Percentiles rank a stretch among this genome's conserved stretches.
Conservation (phyloP, 495 filamentous ascomycete genomes). For the Mycothermus thermophilus region DNA sequence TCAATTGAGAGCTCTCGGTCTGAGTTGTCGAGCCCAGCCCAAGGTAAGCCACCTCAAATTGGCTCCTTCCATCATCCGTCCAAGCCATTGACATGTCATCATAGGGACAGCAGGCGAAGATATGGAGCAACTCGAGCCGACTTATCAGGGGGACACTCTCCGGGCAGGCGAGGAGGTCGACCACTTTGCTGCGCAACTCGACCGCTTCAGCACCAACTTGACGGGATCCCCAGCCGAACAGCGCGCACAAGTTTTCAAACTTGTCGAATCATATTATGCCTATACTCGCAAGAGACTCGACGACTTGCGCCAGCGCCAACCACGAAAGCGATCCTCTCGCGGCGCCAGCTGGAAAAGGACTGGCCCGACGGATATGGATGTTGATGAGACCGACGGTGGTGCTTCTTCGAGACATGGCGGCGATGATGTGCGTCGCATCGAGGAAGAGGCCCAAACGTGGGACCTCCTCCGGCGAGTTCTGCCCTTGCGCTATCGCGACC, state of each 20-base stretch:
- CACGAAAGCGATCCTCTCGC: conserved; percentile 40
- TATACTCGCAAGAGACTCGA: conserved; percentile 27
- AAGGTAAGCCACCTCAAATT: conserved; percentile 7
- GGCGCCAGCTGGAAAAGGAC: conserved; percentile 43
- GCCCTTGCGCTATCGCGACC: conserved; percentile 35
- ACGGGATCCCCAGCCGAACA: conserved; percentile 22
- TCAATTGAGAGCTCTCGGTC: conserved; percentile 11
- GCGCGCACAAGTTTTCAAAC: conserved; percentile 28
- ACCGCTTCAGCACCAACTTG: conserved; percentile 22
- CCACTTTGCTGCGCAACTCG: conserved; percentile 31
- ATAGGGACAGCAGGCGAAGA: conserved; percentile 8
- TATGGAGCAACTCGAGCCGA: conserved; percentile 16
- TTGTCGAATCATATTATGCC: conserved; percentile 31
- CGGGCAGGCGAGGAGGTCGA: conserved; percentile 29
- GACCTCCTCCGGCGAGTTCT: conserved; percentile 54
- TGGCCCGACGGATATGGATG: conserved; percentile 48
- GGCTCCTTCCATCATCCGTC: not conserved
- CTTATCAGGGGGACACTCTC: conserved; percentile 17
- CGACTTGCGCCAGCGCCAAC: conserved; percentile 21
- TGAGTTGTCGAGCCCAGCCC: conserved; percentile 8
- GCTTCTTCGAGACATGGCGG: no score
- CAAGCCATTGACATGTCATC: conserved; percentile 3
- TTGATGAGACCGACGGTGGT: conserved; percentile 36
- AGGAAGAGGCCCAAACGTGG: conserved; percentile 76
- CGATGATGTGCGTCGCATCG: conserved; percentile 21